phyloP scores from a whole-genome alignment of 139 green algal species.

The Auxenochlorella pyrenoidosa region DNA sequence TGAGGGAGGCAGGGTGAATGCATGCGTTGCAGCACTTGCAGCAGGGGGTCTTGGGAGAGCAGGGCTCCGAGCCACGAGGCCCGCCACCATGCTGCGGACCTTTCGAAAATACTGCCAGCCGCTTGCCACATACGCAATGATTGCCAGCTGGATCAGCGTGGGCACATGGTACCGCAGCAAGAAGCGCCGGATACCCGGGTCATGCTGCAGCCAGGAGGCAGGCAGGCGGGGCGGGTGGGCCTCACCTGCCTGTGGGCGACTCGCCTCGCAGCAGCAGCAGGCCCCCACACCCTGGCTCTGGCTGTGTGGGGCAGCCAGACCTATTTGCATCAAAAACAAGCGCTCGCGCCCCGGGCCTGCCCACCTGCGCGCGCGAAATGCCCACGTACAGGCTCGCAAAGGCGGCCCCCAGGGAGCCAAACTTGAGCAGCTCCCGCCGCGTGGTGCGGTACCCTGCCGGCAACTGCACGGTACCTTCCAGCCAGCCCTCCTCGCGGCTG shows the following conservation, averaged over 20 bases:
- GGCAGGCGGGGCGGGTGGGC: neutral
- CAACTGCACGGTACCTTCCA: slow-evolving; percentile 53
- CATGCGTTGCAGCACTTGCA: neutral
- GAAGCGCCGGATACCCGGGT: slow-evolving; percentile 29
- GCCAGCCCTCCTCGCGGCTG: neutral
- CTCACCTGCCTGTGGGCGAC: neutral
- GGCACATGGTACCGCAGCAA: slow-evolving; percentile 50
- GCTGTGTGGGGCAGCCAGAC: too few relatives aligned
- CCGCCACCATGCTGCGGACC: slow-evolving; percentile 22
- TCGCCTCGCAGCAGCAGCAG: neutral
- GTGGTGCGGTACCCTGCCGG: slow-evolving; percentile 63
- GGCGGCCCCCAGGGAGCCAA: slow-evolving; percentile 45
- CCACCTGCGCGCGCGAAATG: slow-evolving; percentile 57
- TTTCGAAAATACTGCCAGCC: slow-evolving; percentile 51
- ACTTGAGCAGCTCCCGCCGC: slow-evolving; percentile 67
- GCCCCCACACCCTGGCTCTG: too few relatives aligned
- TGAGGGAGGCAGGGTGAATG: too few relatives aligned
- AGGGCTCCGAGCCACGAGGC: too few relatives aligned
- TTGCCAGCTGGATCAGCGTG: slow-evolving; percentile 54
- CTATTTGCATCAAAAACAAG: too few relatives aligned
- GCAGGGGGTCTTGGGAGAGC: too few relatives aligned
- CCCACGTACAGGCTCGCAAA: slow-evolving; percentile 48
- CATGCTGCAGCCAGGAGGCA: slow-evolving; percentile 23
- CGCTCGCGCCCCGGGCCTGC: too few relatives aligned
- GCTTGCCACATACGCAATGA: slow-evolving; percentile 51